Conservation (phyloP, 1,284 basidiomycete genomes). For the Paramarasmius palmivorus region DNA sequence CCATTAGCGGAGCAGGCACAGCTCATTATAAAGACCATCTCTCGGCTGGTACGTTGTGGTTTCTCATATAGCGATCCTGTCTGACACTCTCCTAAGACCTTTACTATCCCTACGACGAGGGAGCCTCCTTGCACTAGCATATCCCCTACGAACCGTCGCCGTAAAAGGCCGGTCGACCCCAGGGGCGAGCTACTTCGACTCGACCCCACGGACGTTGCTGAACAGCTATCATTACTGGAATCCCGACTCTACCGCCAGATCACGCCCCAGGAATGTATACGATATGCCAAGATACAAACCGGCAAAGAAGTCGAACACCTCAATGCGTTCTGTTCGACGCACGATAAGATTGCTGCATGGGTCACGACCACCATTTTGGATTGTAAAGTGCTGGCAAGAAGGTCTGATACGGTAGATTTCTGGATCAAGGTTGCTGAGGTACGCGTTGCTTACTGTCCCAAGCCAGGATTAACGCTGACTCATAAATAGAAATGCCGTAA, state of each 20-base stretch:
- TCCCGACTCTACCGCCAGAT: constrained; percentile 59
- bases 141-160: constrained; percentile 21
- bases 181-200: constrained; percentile 55
- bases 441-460: constrained; percentile 22
- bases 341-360: constrained; percentile 64
- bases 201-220: constrained; percentile 57
- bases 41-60: constrained; percentile 50
- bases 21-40: constrained; percentile 51
- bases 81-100: constrained; percentile 16
- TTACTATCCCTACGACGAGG: constrained; percentile 24
- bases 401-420: constrained; percentile 63
- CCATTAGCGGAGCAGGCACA: constrained; percentile 48
- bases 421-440: constrained; percentile 82
- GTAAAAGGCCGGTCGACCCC: constrained; percentile 42
- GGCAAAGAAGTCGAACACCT: constrained; percentile 45
- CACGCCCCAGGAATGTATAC: constrained; percentile 60
- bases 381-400: constrained; percentile 47
- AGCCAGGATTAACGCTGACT: background rate
- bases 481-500: constrained; percentile 59
- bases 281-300: constrained; percentile 45
- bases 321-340: constrained; percentile 55
- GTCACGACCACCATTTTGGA: constrained; percentile 63
- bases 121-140: constrained; percentile 24
- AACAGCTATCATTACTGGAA: constrained; percentile 64
- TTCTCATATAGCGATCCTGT: constrained; percentile 9